A percentile compares a stretch with the other conserved stretches of the same genome.
phyloP scores from a whole-genome alignment of 78 protist species.

The Dictyostelium brefeldianum region DNA sequence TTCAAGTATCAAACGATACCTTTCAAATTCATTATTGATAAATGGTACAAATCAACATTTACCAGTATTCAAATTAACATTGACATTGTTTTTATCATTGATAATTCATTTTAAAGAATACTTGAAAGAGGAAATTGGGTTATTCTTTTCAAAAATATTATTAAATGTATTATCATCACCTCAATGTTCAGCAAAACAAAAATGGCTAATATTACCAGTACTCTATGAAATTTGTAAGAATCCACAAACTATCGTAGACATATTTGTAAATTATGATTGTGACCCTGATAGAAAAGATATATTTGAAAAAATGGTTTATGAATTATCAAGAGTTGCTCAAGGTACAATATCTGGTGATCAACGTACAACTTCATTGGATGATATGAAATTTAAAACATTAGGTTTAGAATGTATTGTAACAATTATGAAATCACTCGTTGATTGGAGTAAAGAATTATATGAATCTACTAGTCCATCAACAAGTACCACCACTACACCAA shows the following conservation, averaged over 20 bases:
- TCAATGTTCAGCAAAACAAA: constrained; percentile 87
- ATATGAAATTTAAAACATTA: constrained; percentile 42
- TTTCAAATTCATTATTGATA: constrained; percentile 84
- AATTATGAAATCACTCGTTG: constrained; percentile 89
- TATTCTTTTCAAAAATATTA: constrained; percentile 93
- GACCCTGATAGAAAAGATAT: constrained; percentile 91
- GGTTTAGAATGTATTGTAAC: constrained; percentile 92
- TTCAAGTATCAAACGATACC: constrained; percentile 84
- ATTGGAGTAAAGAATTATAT: constrained; percentile 80
- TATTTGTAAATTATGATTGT: constrained; percentile 99
- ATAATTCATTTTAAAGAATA: constrained; percentile 81
- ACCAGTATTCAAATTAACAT: constrained; percentile 77
- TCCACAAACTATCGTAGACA: constrained; percentile 94
- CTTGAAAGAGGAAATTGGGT: constrained; percentile 88
- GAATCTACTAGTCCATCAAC: not conserved
- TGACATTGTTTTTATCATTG: constrained; percentile 69
- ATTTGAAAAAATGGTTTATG: constrained; percentile 87
- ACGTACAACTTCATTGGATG: constrained; percentile 28
- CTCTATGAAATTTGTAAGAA: constrained; percentile 87
- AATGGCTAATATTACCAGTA: constrained; percentile 90
- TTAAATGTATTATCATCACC: constrained; percentile 90
- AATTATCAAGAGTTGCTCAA: constrained; percentile 75
- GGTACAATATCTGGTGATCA: constrained; percentile 47
- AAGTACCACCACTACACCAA: not conserved
- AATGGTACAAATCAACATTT: constrained; percentile 84